These are phyloP conservation scores for Alternaria sp. DNA, from an alignment of 2,329 filamentous ascomycete species.

Conservation along the genomic window DNA sequence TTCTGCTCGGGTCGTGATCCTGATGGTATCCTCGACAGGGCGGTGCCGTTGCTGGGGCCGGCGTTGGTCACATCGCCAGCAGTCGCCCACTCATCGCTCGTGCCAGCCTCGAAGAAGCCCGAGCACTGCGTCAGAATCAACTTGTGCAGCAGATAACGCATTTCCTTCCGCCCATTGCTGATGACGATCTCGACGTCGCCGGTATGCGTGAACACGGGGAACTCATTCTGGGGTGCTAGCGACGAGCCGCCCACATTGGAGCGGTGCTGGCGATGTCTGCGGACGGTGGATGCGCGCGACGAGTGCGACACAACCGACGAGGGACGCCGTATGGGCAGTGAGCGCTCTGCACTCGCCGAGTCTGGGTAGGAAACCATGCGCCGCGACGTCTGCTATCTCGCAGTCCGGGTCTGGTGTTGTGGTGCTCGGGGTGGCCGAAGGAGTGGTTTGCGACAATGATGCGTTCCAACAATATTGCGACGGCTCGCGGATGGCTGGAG, in stretches of 20 bases:
- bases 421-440: slow-evolving; percentile 8
- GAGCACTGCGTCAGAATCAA: slow-evolving; percentile 89
- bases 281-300: slow-evolving; percentile 59
- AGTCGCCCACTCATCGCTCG: slow-evolving; percentile 76
- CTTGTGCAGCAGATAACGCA: slow-evolving; percentile 84
- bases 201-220: slow-evolving; percentile 86
- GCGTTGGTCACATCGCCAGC: slow-evolving; percentile 39
- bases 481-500: slow-evolving; percentile 18
- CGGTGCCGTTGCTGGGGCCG: slow-evolving; percentile 33
- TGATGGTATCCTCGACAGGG: slow-evolving; percentile 50
- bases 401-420: slow-evolving; percentile 5
- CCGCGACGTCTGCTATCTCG: slow-evolving; percentile 12
- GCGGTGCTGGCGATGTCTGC: slow-evolving; percentile 77
- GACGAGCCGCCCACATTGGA: slow-evolving; percentile 76
- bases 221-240: slow-evolving; percentile 82
- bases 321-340: slow-evolving; percentile 66
- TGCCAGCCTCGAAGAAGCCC: slow-evolving; percentile 90
- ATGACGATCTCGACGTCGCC: slow-evolving; percentile 93
- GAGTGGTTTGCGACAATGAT: slow-evolving; percentile 2
- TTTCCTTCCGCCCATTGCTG: slow-evolving; percentile 71
- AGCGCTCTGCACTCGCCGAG: slow-evolving; percentile 56
- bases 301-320: slow-evolving; percentile 66
- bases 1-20: slow-evolving; percentile 52
- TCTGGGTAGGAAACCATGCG: slow-evolving; percentile 70
- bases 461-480: slow-evolving; percentile 5